Percentiles rank a stretch among this genome's conserved stretches.
phyloP scores from a whole-genome alignment of 768 basidiomycete genomes.

The Podaxis sp. region DNA sequence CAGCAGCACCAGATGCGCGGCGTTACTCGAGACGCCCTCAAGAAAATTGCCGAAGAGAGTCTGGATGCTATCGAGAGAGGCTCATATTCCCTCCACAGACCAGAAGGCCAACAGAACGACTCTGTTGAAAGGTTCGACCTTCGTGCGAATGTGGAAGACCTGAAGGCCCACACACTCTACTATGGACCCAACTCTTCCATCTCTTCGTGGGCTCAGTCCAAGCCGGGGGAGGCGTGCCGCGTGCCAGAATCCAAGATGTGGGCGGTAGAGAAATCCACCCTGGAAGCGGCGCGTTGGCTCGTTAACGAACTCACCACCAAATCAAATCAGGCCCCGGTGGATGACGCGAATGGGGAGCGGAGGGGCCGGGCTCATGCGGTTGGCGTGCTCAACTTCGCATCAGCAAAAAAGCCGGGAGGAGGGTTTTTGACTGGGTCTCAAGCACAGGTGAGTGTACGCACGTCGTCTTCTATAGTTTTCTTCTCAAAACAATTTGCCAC shows the following conservation, averaged over 20 bases:
- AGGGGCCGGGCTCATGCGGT: conserved; percentile 23
- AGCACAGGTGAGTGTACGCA: conserved; percentile 30
- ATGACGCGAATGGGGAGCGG: not conserved
- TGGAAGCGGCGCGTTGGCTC: conserved; percentile 44
- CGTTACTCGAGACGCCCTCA: not conserved
- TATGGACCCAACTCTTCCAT: conserved; percentile 49
- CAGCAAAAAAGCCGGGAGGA: conserved; percentile 66
- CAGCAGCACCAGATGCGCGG: not conserved
- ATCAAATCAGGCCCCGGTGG: not conserved
- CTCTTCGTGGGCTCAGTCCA: conserved; percentile 39
- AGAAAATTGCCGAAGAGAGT: not conserved
- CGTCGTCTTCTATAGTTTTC: not conserved
- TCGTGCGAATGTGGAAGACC: conserved; percentile 22
- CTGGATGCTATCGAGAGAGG: not conserved
- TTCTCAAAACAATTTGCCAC: conserved; percentile 23
- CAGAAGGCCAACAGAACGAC: not conserved
- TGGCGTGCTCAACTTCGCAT: conserved; percentile 75
- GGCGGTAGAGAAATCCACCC: conserved; percentile 48
- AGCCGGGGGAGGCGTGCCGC: not conserved
- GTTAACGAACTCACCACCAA: conserved; percentile 11
- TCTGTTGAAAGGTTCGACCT: conserved; percentile 16
- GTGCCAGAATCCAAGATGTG: conserved; percentile 27
- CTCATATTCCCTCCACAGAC: not conserved
- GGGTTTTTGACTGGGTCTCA: conserved; percentile 66
- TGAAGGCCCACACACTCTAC: conserved; percentile 44